Percentiles rank a stretch among this genome's conserved stretches.
Conservation (phyloP, 2,329 filamentous ascomycete genomes). For the Fusarium nygamai region DNA sequence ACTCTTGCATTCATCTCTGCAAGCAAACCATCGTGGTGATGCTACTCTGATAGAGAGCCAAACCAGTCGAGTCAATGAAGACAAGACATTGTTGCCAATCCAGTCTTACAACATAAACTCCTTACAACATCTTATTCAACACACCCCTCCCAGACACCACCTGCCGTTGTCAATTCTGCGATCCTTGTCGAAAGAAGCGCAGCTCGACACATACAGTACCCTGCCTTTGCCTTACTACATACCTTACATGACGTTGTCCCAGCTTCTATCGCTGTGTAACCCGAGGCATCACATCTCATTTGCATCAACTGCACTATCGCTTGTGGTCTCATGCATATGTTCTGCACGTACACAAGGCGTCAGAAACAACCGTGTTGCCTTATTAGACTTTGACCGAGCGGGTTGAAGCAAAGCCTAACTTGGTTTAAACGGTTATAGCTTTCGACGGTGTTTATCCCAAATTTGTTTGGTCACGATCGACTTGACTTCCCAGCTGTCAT, state of each 20-base stretch:
- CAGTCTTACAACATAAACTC: constrained; percentile 29
- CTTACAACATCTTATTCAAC: constrained; percentile 34
- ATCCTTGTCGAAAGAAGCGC: constrained; percentile 14
- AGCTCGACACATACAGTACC: background rate
- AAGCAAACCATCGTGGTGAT: constrained; percentile 27
- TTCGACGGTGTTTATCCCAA: constrained; percentile 2
- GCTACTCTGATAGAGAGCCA: constrained; percentile 15
- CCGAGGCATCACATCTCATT: constrained; percentile 33
- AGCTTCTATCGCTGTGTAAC: constrained; percentile 31
- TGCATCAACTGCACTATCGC: constrained; percentile 15
- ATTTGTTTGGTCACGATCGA: background rate
- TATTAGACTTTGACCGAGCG: constrained; percentile 17
- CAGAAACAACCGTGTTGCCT: constrained; percentile 34
- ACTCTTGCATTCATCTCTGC: constrained; percentile 5
- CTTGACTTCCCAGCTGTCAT: background rate
- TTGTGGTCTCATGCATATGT: constrained; percentile 16
- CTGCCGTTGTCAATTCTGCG: constrained; percentile 10
- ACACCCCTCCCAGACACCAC: constrained; percentile 9
- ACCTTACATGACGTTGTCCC: constrained; percentile 31
- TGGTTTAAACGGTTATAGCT: background rate
- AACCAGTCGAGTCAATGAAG: constrained; percentile 10
- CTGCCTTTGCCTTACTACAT: background rate
- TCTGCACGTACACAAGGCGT: constrained; percentile 20
- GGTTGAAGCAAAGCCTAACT: constrained; percentile 7
- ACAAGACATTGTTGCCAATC: background rate